A percentile compares a stretch with the other conserved stretches of the same genome.
These are phyloP conservation scores for Encephalitozoon intestinalis DNA, from an alignment of 371 early-diverging fungal species.

Conservation along the genomic window DNA sequence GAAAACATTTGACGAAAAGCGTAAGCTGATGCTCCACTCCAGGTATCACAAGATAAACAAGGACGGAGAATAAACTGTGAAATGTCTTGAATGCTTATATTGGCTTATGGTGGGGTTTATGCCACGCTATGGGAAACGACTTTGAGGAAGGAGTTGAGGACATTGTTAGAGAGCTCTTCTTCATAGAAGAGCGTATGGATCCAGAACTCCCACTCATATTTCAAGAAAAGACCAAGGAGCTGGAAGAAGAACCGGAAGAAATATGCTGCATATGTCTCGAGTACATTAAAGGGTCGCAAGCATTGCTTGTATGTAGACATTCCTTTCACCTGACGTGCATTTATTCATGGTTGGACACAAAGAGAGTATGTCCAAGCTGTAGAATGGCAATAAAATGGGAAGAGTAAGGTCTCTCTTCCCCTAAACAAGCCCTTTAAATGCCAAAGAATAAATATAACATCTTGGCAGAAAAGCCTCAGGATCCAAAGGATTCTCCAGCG, in stretches of 20 bases:
- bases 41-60: conserved; percentile 22
- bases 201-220: not conserved
- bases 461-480: not conserved
- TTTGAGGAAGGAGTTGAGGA: not conserved
- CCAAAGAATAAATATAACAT: not conserved
- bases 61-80: not conserved
- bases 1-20: conserved; percentile 43
- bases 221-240: not conserved
- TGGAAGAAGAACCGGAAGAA: not conserved
- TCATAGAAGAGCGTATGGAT: not conserved
- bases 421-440: not conserved
- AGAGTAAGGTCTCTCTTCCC: not conserved
- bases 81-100: not conserved
- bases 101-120: not conserved
- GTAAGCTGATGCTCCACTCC: conserved; percentile 32
- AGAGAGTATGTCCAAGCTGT: not conserved
- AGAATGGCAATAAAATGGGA: not conserved
- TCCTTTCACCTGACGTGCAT: not conserved
- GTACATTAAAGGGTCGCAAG: not conserved
- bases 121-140: not conserved
- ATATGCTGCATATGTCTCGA: not conserved
- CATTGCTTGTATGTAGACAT: not conserved
- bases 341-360: not conserved
- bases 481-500: not conserved
- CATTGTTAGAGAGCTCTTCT: not conserved